Conservation (phyloP, 176 grass and related monocot species). For the Oryza glumipatula region DNA sequence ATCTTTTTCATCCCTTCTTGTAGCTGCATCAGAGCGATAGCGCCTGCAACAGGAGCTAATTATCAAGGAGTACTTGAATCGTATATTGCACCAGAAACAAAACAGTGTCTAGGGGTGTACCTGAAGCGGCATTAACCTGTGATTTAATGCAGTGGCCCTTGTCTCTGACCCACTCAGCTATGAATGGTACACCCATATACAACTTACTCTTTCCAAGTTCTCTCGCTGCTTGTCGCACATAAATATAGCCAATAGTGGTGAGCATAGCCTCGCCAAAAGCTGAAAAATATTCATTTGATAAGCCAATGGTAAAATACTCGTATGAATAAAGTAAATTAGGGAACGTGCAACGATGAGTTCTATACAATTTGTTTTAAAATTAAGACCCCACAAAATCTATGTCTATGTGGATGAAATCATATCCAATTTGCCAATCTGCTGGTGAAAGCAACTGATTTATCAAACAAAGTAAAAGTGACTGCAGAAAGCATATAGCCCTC, state of each 20-base stretch:
- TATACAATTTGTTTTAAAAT: not conserved
- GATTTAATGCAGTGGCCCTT: conserved; percentile 96
- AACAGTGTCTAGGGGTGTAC: conserved; percentile 51
- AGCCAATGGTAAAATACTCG: conserved; percentile 2
- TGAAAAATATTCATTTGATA: conserved; percentile 53
- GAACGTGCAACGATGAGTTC: not conserved
- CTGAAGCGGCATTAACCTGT: conserved; percentile 96
- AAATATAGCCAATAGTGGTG: conserved; percentile 96
- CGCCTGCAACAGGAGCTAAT: conserved; percentile 57
- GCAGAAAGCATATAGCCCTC: not conserved
- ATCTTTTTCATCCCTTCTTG: conserved; percentile 92
- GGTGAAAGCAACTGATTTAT: not conserved
- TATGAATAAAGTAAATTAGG: not conserved
- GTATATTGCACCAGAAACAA: conserved; percentile 10
- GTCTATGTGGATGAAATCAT: conserved; percentile 2
- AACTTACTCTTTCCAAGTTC: conserved; percentile 79
- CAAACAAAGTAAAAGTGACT: conserved; percentile 21
- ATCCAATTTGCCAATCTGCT: not conserved
- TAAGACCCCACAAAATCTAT: not conserved
- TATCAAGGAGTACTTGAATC: conserved; percentile 10
- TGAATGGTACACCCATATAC: conserved; percentile 89
- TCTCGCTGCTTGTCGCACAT: conserved; percentile 80
- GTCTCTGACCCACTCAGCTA: conserved; percentile 97
- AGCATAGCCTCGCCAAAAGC: conserved; percentile 99
- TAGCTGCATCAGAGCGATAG: conserved; percentile 80